Evolutionary conservation across 1,284 basidiomycete species (phyloP).

Genomic region (Xerocomus minutiporus): DNA sequence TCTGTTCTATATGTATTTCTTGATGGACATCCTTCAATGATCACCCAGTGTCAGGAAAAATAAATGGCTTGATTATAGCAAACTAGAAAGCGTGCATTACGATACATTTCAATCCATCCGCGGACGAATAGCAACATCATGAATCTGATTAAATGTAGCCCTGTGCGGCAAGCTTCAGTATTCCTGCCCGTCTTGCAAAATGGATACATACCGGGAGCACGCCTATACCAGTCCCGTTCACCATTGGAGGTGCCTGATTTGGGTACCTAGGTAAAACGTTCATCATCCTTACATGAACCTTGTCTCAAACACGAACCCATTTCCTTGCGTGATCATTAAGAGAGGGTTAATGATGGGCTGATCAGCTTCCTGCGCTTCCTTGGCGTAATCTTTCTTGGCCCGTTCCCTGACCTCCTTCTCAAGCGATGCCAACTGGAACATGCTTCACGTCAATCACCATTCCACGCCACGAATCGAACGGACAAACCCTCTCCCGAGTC

Average conservation of each 20-base stretch:
- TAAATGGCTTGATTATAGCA: conserved; percentile 26
- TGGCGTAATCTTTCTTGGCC: conserved; percentile 76
- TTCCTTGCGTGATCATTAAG: conserved; percentile 62
- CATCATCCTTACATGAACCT: neutral
- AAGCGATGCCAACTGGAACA: conserved; percentile 56
- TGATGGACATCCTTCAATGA: conserved; percentile 3
- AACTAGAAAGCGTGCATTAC: conserved; percentile 20
- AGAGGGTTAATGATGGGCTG: conserved; percentile 80
- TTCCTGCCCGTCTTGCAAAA: neutral
- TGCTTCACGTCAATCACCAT: conserved; percentile 11
- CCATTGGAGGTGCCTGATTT: conserved; percentile 42
- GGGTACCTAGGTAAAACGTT: conserved; percentile 33
- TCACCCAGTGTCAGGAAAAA: neutral
- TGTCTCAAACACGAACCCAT: conserved; percentile 44
- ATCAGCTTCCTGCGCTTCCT: conserved; percentile 80
- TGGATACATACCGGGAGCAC: conserved; percentile 42
- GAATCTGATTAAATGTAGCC: conserved; percentile 25
- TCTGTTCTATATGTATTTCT: conserved; percentile 17
- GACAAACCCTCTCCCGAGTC: conserved; percentile 59
- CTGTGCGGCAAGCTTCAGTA: conserved; percentile 15
- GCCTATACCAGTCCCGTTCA: conserved; percentile 39
- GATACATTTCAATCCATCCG: conserved; percentile 20
- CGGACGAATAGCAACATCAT: conserved; percentile 1
- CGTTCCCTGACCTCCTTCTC: conserved; percentile 84
- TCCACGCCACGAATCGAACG: neutral